Base-by-base conservation (phyloP, 164 flowering plant species). In the grape (Vitis vinifera) region DNA sequence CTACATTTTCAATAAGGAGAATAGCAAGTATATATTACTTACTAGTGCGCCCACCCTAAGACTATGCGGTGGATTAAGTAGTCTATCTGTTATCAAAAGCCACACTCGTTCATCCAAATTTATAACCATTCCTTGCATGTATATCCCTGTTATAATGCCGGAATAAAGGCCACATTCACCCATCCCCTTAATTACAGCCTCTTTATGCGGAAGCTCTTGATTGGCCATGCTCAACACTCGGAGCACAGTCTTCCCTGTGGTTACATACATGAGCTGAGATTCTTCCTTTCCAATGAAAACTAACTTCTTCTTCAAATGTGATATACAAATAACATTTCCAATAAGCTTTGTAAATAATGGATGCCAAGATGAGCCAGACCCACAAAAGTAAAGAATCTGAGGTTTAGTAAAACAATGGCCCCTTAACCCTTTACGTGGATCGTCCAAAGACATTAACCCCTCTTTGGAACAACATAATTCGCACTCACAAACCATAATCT, bases 21-120 rank as follows among this genome's bases (percentile, higher is more conserved):
- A 37, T 37, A 37, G 11, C 12, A 37, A 31, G n/a, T 44, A 27
- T 37, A 55, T 17, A 47, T 52, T 17, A 83, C 98, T 78, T 81
- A 92, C 97, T 65, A 93, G 56, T 13, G 96, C 86, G 29, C 98
- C 98, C 66, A 88, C 82, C 72, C 99, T 83, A 49, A 93, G 64
- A 58, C 89, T 69, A 76, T 89, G 96, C 3, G 89, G 85, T 1
- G 72, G 76, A 63, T 65, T 55, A 51, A 81, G 81, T n/a, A 66
- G 62, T 8, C 66, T 73, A 63, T 88, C 92, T 0, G 96, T 88
- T 49, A 90, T 67, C 67, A 91, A 65, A 66, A 95, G 85, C 89
- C 93, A 88, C 60, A 93, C 97, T 55, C 86, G 88, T 59, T 81
- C 72, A 57, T 95, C 99, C 73, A 95, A 75, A 78, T 91, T 97